Evolutionary conservation across 129 eudicot genomes (phyloP).

Genomic region (Pulicaria dysenterica): DNA sequence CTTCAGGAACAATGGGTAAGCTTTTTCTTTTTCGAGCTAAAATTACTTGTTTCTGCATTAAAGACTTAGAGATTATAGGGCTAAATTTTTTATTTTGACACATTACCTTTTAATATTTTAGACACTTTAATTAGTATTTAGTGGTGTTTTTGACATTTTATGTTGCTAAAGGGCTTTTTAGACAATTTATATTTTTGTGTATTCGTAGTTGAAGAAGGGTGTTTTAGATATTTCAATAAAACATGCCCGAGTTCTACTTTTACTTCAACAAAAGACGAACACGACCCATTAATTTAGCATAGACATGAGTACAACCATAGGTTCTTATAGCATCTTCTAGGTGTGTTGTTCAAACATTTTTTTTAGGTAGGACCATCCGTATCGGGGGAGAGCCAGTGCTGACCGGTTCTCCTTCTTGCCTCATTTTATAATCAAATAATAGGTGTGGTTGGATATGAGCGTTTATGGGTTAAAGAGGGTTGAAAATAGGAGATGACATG

Average conservation of each 20-base stretch:
- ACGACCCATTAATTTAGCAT: not conserved
- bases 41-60: not conserved
- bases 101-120: not conserved
- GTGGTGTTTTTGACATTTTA: not conserved
- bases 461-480: no score
- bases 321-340: not conserved
- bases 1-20: slow-evolving; percentile 96
- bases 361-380: no score
- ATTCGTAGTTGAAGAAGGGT: not conserved
- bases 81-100: not conserved
- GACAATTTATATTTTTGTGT: not conserved
- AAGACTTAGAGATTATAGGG: not conserved
- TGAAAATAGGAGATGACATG: no score
- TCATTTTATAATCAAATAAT: no score
- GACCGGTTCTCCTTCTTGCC: no score
- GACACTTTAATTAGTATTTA: not conserved
- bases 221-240: slow-evolving; percentile 1
- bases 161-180: not conserved
- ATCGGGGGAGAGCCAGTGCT: no score
- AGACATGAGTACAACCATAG: slow-evolving; percentile 7
- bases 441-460: no score
- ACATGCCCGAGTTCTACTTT: not conserved
- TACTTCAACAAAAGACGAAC: not conserved
- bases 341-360: no score
- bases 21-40: not conserved